Conservation (phyloP, 495 filamentous ascomycete species). For the Margaritispora aquatica region DNA sequence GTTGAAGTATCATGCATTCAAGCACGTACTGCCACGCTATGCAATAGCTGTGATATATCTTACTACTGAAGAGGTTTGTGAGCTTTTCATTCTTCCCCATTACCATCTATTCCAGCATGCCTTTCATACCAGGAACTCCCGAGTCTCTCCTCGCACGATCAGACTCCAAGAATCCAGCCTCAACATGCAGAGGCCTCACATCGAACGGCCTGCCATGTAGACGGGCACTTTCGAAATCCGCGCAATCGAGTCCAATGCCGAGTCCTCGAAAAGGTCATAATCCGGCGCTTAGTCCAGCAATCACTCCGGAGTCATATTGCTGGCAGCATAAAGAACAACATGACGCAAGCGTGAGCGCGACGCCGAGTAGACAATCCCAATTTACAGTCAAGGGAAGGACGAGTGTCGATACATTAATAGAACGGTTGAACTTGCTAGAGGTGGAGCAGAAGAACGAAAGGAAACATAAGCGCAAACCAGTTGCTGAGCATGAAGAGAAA, state of each 20-base stretch:
- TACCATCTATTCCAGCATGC: constrained; percentile 11
- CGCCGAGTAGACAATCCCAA: constrained; percentile 7
- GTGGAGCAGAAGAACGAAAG: constrained; percentile 16
- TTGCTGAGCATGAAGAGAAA: constrained; percentile 5
- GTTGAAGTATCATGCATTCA: constrained; percentile 12
- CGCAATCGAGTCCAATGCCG: constrained; percentile 28
- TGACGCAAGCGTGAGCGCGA: constrained; percentile 29
- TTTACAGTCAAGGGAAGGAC: constrained; percentile 46
- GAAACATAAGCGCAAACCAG: constrained; percentile 7
- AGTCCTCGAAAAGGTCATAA: constrained; percentile 9
- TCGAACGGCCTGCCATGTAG: constrained; percentile 71
- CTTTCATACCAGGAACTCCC: constrained; percentile 66
- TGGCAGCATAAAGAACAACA: constrained; percentile 95
- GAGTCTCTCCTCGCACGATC: constrained; percentile 70
- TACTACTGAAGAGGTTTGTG: constrained; percentile 14
- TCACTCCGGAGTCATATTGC: constrained; percentile 53
- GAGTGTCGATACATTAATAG: constrained; percentile 79
- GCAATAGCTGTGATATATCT: constrained; percentile 5
- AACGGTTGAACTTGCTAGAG: constrained; percentile 63
- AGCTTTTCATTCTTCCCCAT: constrained; percentile 2
- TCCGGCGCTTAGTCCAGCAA: background rate
- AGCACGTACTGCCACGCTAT: constrained; percentile 7
- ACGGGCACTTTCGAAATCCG: constrained; percentile 47
- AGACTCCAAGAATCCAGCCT: constrained; percentile 76
- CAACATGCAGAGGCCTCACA: constrained; percentile 86